Evolutionary conservation across 306 rosid species (phyloP).

Genomic region (Cucurbita pepo): DNA sequence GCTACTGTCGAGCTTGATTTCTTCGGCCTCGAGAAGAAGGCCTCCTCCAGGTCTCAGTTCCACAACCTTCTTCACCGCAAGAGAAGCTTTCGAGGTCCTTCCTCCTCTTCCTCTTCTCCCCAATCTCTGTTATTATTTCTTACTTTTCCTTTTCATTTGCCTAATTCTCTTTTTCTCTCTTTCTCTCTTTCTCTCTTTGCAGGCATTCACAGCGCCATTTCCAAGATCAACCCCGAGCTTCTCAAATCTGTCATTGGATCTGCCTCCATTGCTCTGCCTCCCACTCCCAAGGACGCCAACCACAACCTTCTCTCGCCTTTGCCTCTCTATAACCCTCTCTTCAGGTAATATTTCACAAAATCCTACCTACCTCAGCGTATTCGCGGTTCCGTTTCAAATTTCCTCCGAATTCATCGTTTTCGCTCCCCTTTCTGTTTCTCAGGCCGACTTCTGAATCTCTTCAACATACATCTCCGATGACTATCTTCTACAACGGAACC

Average conservation of each 20-base stretch:
- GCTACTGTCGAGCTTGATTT: slow-evolving; percentile 3
- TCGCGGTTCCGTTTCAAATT: not conserved
- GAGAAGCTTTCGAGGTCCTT: not conserved
- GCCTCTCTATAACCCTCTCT: not conserved
- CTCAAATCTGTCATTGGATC: slow-evolving; percentile 24
- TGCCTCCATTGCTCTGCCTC: not conserved
- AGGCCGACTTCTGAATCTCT: not conserved
- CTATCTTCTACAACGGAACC: slow-evolving; percentile 30
- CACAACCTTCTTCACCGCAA: not conserved
- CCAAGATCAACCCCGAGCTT: slow-evolving; percentile 26
- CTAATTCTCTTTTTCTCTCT: not conserved
- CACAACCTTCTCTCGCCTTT: not conserved
- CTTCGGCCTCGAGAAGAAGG: not conserved
- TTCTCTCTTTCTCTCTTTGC: not conserved
- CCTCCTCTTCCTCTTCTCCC: not conserved
- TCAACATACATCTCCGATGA: slow-evolving; percentile 16
- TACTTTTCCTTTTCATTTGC: not conserved
- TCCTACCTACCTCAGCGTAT: too few species aligned
- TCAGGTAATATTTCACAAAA: not conserved
- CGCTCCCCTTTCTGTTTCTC: not conserved
- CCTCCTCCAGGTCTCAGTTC: not conserved
- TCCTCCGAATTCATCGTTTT: not conserved
- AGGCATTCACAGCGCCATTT: slow-evolving; percentile 19
- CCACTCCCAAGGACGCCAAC: not conserved
- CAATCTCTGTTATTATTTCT: too few species aligned